Evolutionary conservation across 2,329 filamentous ascomycete species (phyloP).

Genomic region (Nemania diffusa): DNA sequence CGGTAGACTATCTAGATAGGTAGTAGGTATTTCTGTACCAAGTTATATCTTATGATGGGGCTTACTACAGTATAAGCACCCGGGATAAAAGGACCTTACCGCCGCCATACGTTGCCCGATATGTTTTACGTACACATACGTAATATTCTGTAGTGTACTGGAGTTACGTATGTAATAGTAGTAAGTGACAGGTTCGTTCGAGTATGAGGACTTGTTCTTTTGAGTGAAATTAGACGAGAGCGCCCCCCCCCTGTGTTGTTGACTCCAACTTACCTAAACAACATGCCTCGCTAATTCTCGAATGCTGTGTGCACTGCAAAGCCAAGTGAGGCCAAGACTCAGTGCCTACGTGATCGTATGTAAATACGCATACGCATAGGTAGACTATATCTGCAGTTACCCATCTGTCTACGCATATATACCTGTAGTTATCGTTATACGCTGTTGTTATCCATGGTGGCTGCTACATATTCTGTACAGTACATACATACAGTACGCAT

Average conservation of each 20-base stretch:
- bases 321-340: conserved; percentile 7
- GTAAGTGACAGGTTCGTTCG: not conserved
- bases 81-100: not conserved
- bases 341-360: not conserved
- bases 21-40: not conserved
- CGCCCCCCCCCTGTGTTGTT: not conserved
- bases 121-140: not conserved
- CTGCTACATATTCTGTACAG: no score
- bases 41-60: not conserved
- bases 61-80: conserved; percentile 15
- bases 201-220: not conserved
- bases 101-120: not conserved
- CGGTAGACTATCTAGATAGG: not conserved
- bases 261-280: not conserved
- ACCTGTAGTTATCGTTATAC: not conserved
- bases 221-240: conserved; percentile 21
- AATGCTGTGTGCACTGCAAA: not conserved
- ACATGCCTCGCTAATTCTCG: not conserved
- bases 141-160: no score
- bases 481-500: no score
- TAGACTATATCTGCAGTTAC: no score
- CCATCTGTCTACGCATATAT: no score
- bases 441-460: no score
- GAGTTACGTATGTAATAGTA: not conserved
- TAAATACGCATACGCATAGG: no score